These are phyloP conservation scores for Colletotrichum agaves DNA, from an alignment of 2,329 filamentous ascomycete species.

Conservation along the genomic window DNA sequence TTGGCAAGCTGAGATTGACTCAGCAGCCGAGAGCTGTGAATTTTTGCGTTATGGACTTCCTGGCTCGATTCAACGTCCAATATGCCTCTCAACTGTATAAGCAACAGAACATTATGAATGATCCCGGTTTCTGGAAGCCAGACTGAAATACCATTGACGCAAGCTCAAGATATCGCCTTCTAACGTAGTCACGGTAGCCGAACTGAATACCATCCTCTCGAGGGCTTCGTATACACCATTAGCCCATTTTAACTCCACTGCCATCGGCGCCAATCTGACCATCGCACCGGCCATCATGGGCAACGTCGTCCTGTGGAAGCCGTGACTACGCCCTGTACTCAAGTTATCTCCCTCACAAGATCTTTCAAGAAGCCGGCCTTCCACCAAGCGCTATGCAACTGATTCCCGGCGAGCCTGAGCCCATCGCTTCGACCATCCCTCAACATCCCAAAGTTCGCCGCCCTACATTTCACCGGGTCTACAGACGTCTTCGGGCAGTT, in stretches of 20 bases:
- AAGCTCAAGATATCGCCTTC: neutral
- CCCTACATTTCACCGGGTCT: slow-evolving; percentile 95
- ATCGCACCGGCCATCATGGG: slow-evolving; percentile 87
- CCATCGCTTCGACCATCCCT: slow-evolving; percentile 82
- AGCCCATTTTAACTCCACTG: slow-evolving; percentile 98
- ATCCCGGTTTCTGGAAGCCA: slow-evolving; percentile 84
- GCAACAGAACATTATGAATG: slow-evolving; percentile 86
- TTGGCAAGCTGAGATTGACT: slow-evolving; percentile 97
- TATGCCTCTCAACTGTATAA: slow-evolving; percentile 92
- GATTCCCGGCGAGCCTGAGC: slow-evolving; percentile 85
- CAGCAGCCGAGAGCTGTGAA: slow-evolving; percentile 92
- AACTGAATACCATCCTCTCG: slow-evolving; percentile 88
- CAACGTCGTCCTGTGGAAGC: slow-evolving; percentile 97
- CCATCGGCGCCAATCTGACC: slow-evolving; percentile 88
- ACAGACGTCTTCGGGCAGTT: slow-evolving; percentile 90
- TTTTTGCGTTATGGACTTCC: slow-evolving; percentile 72
- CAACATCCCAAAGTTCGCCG: slow-evolving; percentile 85
- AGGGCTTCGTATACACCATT: slow-evolving; percentile 97
- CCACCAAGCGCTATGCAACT: slow-evolving; percentile 93
- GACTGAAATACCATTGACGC: neutral
- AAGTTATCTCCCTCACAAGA: slow-evolving; percentile 90
- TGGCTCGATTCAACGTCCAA: slow-evolving; percentile 79
- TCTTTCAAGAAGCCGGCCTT: slow-evolving; percentile 89
- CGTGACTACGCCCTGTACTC: slow-evolving; percentile 88
- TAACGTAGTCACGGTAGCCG: slow-evolving; percentile 51